Base-by-base conservation (phyloP, 345 rosid genomes). In the Sonneratia caseolaris region DNA sequence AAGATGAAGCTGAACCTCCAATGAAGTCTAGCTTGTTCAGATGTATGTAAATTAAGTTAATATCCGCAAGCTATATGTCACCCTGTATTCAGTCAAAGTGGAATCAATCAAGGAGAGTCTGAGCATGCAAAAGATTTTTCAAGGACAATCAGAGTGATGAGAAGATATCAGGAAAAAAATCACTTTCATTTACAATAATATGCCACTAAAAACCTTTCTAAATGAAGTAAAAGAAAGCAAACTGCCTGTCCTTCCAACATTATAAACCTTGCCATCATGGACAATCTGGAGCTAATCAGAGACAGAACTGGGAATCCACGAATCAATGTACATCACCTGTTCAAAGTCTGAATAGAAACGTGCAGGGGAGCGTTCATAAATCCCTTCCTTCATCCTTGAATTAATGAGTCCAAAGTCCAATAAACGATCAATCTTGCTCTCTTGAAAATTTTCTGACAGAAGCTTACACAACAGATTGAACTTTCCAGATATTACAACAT, bases 301-400 rank as follows among this genome's bases (percentile, higher is more conserved):
- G 49, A 67, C 16, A 42, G 19, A 59, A 22, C 36, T 36, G 1
- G 56, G 12, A 68, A 74, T n/a, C 22, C 19, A 35, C 9, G 16
- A 24, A 62, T 19, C 47, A 43, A 37, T 42, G 32, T 6, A 77
- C 66, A 66, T 74, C 77, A 95, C 99, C 97, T 78, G 84, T 72
- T 81, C 84, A 71, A 92, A 74, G 84, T 95, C 96, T 5, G 80
- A 72, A 70, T 75, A 72, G 78, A 95, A 87, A 70, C 84, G 92
- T 74, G 49, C 12, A 68, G 92, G 98, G 12, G 87, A 83, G 22
- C 21, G 37, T 70, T 88, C 98, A 85, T 95, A 95, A 53, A 74
- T 79, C 79, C 97, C 98, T 37, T 85, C 86, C 77, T 84, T 88
- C 98, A 90, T 89, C 82, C 87, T 88, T 69, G 78, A 75, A 78